Base-by-base conservation (phyloP, 257 asterid species). In the Penstemon barbatus region DNA sequence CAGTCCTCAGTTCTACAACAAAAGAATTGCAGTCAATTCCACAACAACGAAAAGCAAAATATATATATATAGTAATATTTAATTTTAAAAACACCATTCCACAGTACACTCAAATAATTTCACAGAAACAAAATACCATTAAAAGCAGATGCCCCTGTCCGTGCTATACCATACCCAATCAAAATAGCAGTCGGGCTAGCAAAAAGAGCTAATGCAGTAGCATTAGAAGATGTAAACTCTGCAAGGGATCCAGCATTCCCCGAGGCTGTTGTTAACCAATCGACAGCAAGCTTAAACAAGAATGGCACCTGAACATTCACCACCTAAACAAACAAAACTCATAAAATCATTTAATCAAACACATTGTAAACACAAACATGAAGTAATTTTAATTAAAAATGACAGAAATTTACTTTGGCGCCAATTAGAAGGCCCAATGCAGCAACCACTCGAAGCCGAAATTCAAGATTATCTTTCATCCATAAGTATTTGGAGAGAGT, bases 281-380 rank as follows among this genome's bases (percentile, higher is more conserved):
- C 99, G 75, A 94, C 95, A n/a, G 99, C 91, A 45, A 91, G 83
- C 86, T 94, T 94, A 79, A 94, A 91, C 87, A 94, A 82, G 86
- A 94, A 89, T 6, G 99, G 99, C 68, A 91, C 99, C 85, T 94
- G 99, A 75, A 94, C 96, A 82, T 91, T 94, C 71, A 94, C 58
- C 67, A 94, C 99, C 99, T 94, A 81, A 72, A 74, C 64, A 78
- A 42, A 61, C 58, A 65, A 70, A 74, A 65, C 60, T 36, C 61
- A 71, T 64, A 68, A 56, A 43, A 39, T 58, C 49, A 43, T 66
- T 61, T 46, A 69, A 7, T 11, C 50, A 70, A 45, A 63, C 33
- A 55, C 53, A 51, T 65, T 9, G 7, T 18, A 55, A 70, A 8
- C 42, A 44, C n/a, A 39, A 61, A 59, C 7, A 65, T 46, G 19